phyloP scores from a whole-genome alignment of 148 eudicot species.

The Cornus florida region DNA sequence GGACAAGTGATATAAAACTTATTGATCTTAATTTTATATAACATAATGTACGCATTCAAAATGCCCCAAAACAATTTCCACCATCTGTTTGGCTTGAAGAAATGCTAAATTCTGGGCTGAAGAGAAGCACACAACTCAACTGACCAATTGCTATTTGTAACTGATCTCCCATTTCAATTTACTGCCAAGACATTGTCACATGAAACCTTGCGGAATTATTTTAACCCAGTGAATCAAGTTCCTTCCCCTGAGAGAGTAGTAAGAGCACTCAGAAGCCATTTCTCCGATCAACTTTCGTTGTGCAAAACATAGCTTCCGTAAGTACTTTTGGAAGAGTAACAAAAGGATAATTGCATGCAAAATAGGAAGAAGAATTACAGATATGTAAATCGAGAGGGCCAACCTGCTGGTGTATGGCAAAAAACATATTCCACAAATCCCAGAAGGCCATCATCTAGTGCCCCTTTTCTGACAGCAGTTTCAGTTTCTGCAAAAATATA shows the following conservation, averaged over 20 bases:
- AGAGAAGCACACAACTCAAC: neutral
- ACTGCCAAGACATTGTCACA: neutral
- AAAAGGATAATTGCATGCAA: neutral
- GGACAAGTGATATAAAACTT: neutral
- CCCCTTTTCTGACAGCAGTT: constrained; percentile 50
- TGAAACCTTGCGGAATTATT: neutral
- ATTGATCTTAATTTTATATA: no score
- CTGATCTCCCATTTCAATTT: neutral
- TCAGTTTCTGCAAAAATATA: constrained; percentile 51
- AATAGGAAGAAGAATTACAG: neutral
- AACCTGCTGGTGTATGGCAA: constrained; percentile 3
- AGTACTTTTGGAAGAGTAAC: neutral
- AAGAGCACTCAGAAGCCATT: neutral
- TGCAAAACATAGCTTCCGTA: neutral
- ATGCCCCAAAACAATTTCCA: neutral
- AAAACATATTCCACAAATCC: constrained; percentile 6
- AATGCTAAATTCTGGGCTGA: neutral
- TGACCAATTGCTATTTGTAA: neutral
- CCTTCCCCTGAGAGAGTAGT: neutral
- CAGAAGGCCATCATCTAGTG: constrained; percentile 15
- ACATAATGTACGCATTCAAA: no score
- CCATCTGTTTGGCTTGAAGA: neutral
- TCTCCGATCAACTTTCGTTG: neutral
- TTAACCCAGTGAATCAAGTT: neutral
- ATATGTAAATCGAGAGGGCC: neutral